phyloP scores from a whole-genome alignment of 2,329 filamentous ascomycete genomes.

The Pezicula carpinea region DNA sequence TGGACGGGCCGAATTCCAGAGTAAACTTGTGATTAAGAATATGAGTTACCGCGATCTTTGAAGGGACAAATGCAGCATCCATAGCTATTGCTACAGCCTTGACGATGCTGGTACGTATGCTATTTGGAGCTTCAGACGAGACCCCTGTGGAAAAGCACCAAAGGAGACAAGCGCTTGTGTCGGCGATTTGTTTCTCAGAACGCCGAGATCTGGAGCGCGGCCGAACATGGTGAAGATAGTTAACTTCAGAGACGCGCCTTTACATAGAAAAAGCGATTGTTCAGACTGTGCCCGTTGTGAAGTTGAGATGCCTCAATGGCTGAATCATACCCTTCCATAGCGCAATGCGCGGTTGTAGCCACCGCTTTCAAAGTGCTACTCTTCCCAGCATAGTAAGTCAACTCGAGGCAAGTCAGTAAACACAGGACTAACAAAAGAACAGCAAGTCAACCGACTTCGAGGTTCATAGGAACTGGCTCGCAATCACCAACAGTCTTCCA shows the following conservation, averaged over 20 bases:
- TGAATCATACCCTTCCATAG: slow-evolving; percentile 79
- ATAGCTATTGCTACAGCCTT: slow-evolving; percentile 12
- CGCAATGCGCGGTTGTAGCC: slow-evolving; percentile 81
- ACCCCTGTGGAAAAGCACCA: slow-evolving; percentile 3
- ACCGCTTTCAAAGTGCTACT: slow-evolving; percentile 87
- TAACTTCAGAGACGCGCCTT: too few species aligned
- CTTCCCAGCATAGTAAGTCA: slow-evolving; percentile 85
- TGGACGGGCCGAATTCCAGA: slow-evolving; percentile 44
- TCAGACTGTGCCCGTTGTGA: slow-evolving; percentile 6
- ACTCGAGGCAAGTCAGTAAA: neutral
- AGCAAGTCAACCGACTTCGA: slow-evolving; percentile 99
- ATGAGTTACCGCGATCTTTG: slow-evolving; percentile 40
- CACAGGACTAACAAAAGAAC: slow-evolving; percentile 18
- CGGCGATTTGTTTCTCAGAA: too few species aligned
- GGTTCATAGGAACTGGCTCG: slow-evolving; percentile 97
- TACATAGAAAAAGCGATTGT: too few species aligned
- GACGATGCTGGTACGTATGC: neutral
- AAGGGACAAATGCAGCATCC: slow-evolving; percentile 34
- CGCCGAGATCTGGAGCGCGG: too few species aligned
- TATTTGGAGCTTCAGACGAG: neutral
- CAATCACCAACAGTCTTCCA: slow-evolving; percentile 86
- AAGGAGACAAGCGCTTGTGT: neutral
- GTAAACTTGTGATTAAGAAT: slow-evolving; percentile 44
- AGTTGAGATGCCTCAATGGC: slow-evolving; percentile 52
- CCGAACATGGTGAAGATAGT: too few species aligned